Conservation (phyloP, 345 rosid species). For the Euphorbia tirucalli region DNA sequence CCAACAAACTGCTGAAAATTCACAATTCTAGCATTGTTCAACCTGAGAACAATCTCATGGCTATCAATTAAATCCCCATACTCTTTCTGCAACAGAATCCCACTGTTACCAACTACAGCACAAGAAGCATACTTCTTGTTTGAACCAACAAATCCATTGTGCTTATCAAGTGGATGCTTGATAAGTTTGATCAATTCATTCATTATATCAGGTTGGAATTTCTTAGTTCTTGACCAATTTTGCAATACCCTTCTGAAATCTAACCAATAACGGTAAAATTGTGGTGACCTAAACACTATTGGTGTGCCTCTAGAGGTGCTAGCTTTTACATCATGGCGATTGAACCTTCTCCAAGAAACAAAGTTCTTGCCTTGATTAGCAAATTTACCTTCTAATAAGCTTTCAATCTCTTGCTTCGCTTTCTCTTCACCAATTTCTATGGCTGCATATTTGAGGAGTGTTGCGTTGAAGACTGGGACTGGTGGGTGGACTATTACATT, state of each 20-base stretch:
- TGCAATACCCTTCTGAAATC: slow-evolving; percentile 64
- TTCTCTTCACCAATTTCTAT: slow-evolving; percentile 55
- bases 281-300: slow-evolving; percentile 50
- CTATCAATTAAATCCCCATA: slow-evolving; percentile 65
- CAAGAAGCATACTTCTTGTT: slow-evolving; percentile 58
- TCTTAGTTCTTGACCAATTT: slow-evolving; percentile 54
- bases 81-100: slow-evolving; percentile 56
- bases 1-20: slow-evolving; percentile 59
- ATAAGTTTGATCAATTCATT: slow-evolving; percentile 54
- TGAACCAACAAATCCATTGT: slow-evolving; percentile 34
- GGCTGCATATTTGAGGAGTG: slow-evolving; percentile 67
- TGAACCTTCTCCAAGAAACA: slow-evolving; percentile 46
- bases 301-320: slow-evolving; percentile 31
- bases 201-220: slow-evolving; percentile 58
- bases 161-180: slow-evolving; percentile 56
- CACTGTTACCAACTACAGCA: slow-evolving; percentile 94
- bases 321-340: slow-evolving; percentile 30
- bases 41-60: slow-evolving; percentile 78
- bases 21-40: slow-evolving; percentile 77
- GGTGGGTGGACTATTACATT: slow-evolving; percentile 19
- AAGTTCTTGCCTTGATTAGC: slow-evolving; percentile 46
- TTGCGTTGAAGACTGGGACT: slow-evolving; percentile 50
- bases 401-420: slow-evolving; percentile 55
- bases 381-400: slow-evolving; percentile 55
- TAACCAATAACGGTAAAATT: slow-evolving; percentile 62